These are phyloP conservation scores for Suhomyces atakaporum DNA, from an alignment of 1,139 yeast genomes.

Conservation along the genomic window DNA sequence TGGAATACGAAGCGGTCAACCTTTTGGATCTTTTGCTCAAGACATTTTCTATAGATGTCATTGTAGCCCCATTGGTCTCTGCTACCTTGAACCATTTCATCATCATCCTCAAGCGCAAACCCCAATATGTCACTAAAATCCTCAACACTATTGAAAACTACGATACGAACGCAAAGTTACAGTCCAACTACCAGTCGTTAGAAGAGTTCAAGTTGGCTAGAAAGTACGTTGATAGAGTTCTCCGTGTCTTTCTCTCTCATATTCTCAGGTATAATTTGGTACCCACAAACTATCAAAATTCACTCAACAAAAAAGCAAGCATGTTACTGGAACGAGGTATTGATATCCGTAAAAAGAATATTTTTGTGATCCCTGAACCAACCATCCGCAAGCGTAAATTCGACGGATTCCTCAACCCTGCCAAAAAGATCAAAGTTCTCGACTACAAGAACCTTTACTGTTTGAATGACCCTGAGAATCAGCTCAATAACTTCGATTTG, in stretches of 20 bases:
- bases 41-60: constrained; percentile 55
- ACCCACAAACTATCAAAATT: constrained; percentile 31
- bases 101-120: constrained; percentile 56
- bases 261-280: constrained; percentile 38
- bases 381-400: constrained; percentile 41
- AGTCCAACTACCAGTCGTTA: constrained; percentile 47
- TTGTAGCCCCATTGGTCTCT: constrained; percentile 57
- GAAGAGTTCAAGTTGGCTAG: constrained; percentile 45
- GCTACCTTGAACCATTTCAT: constrained; percentile 57
- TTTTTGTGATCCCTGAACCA: constrained; percentile 33
- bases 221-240: constrained; percentile 44
- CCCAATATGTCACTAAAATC: constrained; percentile 50
- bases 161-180: constrained; percentile 41
- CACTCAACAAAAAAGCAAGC: constrained; percentile 32
- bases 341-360: constrained; percentile 44
- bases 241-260: constrained; percentile 40
- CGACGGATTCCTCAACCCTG: constrained; percentile 30
- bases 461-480: constrained; percentile 62
- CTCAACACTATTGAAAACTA: constrained; percentile 36
- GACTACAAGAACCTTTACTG: constrained; percentile 54
- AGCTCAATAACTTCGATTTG: constrained; percentile 67
- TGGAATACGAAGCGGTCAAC: constrained; percentile 74
- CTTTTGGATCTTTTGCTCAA: constrained; percentile 66
- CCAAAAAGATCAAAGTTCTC: constrained; percentile 31
- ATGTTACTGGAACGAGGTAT: constrained; percentile 40